phyloP scores from a whole-genome alignment of 2,329 filamentous ascomycete genomes.

The Cladosporium sp. region DNA sequence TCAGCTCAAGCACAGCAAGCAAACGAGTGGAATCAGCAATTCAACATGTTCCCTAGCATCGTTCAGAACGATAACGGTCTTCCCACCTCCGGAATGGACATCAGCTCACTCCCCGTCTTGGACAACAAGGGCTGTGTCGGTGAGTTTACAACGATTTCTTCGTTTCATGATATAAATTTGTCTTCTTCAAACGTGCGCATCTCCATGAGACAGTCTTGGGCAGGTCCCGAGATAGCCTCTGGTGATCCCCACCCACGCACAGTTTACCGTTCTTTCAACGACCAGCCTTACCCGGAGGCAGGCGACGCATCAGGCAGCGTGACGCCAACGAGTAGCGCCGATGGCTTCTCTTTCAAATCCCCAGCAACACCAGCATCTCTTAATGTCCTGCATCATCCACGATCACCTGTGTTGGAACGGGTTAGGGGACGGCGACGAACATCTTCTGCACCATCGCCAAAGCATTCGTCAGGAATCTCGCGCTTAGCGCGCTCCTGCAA shows the following conservation, averaged over 20 bases:
- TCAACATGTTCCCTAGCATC: slow-evolving; percentile 55
- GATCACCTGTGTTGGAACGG: slow-evolving; percentile 23
- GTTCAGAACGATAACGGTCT: slow-evolving; percentile 50
- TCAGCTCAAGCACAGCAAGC: slow-evolving; percentile 58
- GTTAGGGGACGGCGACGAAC: slow-evolving; percentile 15
- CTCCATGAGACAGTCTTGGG: slow-evolving; percentile 3
- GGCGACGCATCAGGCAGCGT: not conserved
- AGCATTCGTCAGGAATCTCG: slow-evolving; percentile 5
- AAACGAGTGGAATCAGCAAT: slow-evolving; percentile 52
- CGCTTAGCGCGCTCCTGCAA: slow-evolving; percentile 13
- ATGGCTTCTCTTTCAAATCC: slow-evolving; percentile 22
- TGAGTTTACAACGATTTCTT: slow-evolving; percentile 42
- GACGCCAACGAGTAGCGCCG: slow-evolving; percentile 12
- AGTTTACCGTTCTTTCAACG: not conserved
- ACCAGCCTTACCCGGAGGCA: not conserved
- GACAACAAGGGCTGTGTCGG: slow-evolving; percentile 47
- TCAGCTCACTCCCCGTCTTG: slow-evolving; percentile 43
- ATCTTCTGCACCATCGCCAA: slow-evolving; percentile 17
- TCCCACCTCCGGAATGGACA: slow-evolving; percentile 54
- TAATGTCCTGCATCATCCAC: slow-evolving; percentile 4
- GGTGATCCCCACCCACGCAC: not conserved
- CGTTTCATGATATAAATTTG: slow-evolving; percentile 23
- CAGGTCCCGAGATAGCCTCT: not conserved
- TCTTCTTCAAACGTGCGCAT: not conserved
- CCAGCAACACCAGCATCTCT: slow-evolving; percentile 25